Evolutionary conservation across 2,329 filamentous ascomycete genomes (phyloP).

Genomic region (Trichophyton verrucosum): DNA sequence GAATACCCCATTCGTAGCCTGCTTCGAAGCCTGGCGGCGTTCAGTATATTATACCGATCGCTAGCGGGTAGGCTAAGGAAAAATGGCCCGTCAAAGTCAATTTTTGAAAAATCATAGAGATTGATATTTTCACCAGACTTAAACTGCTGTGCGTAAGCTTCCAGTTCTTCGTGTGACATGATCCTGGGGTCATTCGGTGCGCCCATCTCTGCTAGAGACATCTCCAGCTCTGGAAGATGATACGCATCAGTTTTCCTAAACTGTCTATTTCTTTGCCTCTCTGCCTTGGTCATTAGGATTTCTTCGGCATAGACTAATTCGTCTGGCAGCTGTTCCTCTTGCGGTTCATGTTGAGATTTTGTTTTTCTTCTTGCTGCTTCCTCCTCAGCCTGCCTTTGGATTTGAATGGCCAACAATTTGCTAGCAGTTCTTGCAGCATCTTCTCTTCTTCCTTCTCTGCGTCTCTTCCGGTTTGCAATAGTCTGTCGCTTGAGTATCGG

Average conservation of each 20-base stretch:
- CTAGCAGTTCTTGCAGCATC: slow-evolving; percentile 88
- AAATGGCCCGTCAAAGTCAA: slow-evolving; percentile 92
- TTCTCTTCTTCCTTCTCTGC: slow-evolving; percentile 77
- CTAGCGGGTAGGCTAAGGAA: slow-evolving; percentile 80
- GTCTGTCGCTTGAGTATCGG: slow-evolving; percentile 85
- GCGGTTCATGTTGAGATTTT: slow-evolving; percentile 26
- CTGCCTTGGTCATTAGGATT: slow-evolving; percentile 62
- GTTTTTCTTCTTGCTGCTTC: slow-evolving; percentile 52
- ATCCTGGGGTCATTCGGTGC: slow-evolving; percentile 84
- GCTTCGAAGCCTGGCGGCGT: slow-evolving; percentile 78
- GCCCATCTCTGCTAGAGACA: slow-evolving; percentile 71
- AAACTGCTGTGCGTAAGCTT: slow-evolving; percentile 88
- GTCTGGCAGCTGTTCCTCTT: slow-evolving; percentile 56
- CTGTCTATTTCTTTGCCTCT: slow-evolving; percentile 59
- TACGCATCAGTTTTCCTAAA: slow-evolving; percentile 93
- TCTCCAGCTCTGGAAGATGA: slow-evolving; percentile 75
- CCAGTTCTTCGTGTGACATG: slow-evolving; percentile 88
- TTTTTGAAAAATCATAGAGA: slow-evolving; percentile 93
- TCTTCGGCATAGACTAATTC: slow-evolving; percentile 87
- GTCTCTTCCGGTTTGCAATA: slow-evolving; percentile 61
- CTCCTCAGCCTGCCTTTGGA: slow-evolving; percentile 81
- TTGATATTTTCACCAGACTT: slow-evolving; percentile 79
- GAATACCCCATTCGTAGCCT: slow-evolving; percentile 88
- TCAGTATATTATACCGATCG: slow-evolving; percentile 94
- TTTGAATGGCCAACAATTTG: slow-evolving; percentile 83